These are phyloP conservation scores for Fimicolochytrium jonesii DNA, from an alignment of 192 early-diverging fungal species.

Conservation along the genomic window DNA sequence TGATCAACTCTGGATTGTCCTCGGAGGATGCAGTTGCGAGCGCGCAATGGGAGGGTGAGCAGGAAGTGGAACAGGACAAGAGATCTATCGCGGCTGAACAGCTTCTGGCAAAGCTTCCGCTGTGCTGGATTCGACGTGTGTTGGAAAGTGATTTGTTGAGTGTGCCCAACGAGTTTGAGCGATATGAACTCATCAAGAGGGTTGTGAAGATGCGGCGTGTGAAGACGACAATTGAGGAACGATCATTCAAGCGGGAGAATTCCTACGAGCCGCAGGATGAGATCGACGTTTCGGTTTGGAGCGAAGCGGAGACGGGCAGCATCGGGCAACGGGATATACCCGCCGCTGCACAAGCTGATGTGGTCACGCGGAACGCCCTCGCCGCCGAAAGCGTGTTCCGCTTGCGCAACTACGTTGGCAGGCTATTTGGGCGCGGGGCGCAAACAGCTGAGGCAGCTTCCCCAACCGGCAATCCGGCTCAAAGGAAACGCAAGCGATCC, in stretches of 20 bases:
- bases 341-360: background rate
- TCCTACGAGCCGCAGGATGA: background rate
- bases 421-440: conserved; percentile 8
- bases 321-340: background rate
- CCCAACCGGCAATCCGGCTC: background rate
- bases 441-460: background rate
- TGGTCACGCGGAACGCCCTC: conserved; percentile 6
- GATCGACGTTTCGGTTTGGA: conserved; percentile 17
- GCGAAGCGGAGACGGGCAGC: conserved; percentile 5
- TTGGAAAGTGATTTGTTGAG: conserved; percentile 25
- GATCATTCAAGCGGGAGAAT: background rate
- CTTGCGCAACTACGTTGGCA: conserved; percentile 10
- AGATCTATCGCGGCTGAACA: background rate
- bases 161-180: conserved; percentile 33
- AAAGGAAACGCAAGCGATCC: conserved; percentile 8
- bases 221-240: background rate
- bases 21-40: background rate
- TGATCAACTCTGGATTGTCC: conserved; percentile 6
- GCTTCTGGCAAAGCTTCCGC: conserved; percentile 5
- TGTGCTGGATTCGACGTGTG: conserved; percentile 23
- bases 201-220: conserved; percentile 22
- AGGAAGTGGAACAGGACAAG: background rate
- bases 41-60: background rate
- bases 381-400: conserved; percentile 14
- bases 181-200: conserved; percentile 40